Percentiles rank a stretch among this genome's conserved stretches.
Evolutionary conservation across 2,329 filamentous ascomycete genomes (phyloP).

Genomic region (Botrytis hyacinthi): DNA sequence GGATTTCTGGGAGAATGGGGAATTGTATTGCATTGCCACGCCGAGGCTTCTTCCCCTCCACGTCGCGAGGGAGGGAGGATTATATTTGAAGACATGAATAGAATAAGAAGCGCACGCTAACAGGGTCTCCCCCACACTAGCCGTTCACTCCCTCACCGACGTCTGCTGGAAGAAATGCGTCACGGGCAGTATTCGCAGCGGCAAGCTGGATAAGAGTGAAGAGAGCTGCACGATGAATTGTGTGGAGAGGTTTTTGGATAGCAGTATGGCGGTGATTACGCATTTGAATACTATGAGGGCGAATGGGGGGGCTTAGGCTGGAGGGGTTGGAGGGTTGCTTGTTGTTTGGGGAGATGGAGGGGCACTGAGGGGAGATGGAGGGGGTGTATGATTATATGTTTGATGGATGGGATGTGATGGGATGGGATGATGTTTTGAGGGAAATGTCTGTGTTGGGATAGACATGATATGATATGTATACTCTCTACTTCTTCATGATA

Average conservation of each 20-base stretch:
- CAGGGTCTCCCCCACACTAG: conserved; percentile 46
- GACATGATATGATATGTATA: neutral
- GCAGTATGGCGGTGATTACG: conserved; percentile 79
- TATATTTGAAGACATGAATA: neutral
- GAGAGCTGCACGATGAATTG: conserved; percentile 87
- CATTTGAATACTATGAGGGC: conserved; percentile 68
- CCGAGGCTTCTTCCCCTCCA: neutral
- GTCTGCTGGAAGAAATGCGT: conserved; percentile 96
- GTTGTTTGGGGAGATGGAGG: conserved; percentile 1
- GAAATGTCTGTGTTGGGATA: neutral
- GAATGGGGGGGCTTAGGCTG: neutral
- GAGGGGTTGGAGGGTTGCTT: neutral
- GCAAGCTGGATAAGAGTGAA: conserved; percentile 73
- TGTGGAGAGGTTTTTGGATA: conserved; percentile 89
- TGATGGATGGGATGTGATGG: too few species aligned
- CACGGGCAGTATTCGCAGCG: conserved; percentile 66
- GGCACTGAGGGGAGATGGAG: too few species aligned
- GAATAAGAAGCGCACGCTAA: neutral
- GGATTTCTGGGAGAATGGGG: neutral
- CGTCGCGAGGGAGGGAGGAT: neutral
- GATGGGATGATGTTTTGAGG: neutral
- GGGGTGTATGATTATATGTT: neutral
- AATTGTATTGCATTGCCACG: neutral
- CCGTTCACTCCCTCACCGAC: conserved; percentile 66
- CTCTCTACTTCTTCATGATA: neutral